Percentiles rank a stretch among this genome's conserved stretches.
phyloP scores from a whole-genome alignment of 495 filamentous ascomycete species.

The Xylaria grammica region DNA sequence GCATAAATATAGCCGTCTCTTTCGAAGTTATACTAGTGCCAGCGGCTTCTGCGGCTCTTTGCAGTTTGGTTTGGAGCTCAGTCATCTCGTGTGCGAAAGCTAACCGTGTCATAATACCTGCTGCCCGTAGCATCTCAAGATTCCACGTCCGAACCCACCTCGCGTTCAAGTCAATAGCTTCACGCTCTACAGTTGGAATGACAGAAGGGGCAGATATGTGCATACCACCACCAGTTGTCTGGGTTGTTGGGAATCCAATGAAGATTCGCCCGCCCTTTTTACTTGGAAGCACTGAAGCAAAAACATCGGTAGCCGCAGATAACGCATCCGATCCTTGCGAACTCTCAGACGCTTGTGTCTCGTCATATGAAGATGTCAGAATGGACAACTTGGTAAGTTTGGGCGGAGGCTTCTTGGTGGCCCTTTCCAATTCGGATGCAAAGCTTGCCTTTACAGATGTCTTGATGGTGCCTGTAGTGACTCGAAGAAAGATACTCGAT shows the following conservation, averaged over 20 bases:
- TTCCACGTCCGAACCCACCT: slow-evolving; percentile 95
- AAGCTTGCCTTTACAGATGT: slow-evolving; percentile 71
- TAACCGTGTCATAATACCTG: slow-evolving; percentile 87
- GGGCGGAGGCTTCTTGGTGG: slow-evolving; percentile 95
- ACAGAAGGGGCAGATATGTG: slow-evolving; percentile 99
- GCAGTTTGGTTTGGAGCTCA: slow-evolving; percentile 66
- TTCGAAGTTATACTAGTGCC: slow-evolving; percentile 50
- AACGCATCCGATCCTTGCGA: slow-evolving; percentile 46
- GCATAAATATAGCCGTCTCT: slow-evolving; percentile 67
- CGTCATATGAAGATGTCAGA: slow-evolving; percentile 89
- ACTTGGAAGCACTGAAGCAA: slow-evolving; percentile 86
- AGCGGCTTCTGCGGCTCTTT: slow-evolving; percentile 47
- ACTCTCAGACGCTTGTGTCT: slow-evolving; percentile 66
- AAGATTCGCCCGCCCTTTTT: slow-evolving; percentile 87
- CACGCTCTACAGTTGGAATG: slow-evolving; percentile 97
- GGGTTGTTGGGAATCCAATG: slow-evolving; percentile 96
- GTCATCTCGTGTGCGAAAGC: slow-evolving; percentile 86
- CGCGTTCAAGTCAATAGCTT: slow-evolving; percentile 95
- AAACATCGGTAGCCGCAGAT: slow-evolving; percentile 71
- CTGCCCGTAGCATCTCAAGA: slow-evolving; percentile 87
- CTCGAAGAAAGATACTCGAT: slow-evolving; percentile 83
- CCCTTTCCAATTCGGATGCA: slow-evolving; percentile 86
- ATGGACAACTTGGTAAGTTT: slow-evolving; percentile 83
- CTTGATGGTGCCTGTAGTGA: slow-evolving; percentile 80
- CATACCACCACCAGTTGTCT: slow-evolving; percentile 91